phyloP scores from a whole-genome alignment of 1,139 yeast species.

The Fermentozyma sake region DNA sequence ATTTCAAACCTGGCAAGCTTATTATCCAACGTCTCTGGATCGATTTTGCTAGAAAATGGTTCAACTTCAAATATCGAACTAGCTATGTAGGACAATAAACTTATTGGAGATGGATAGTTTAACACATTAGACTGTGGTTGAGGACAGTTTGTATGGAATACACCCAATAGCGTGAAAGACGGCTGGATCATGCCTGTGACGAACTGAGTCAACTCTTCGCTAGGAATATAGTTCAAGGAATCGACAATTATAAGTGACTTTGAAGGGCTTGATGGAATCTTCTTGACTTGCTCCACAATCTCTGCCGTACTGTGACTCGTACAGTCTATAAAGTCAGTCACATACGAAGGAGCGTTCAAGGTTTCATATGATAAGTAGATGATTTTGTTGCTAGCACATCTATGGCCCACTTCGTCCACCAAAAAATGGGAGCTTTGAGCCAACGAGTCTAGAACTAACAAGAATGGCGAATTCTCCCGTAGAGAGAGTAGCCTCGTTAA shows the following conservation, averaged over 20 bases:
- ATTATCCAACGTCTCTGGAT: constrained; percentile 48
- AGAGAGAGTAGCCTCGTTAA: constrained; percentile 59
- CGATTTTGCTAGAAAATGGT: constrained; percentile 33
- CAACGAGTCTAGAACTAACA: constrained; percentile 64
- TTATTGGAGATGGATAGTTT: constrained; percentile 50
- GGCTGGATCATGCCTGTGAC: constrained; percentile 55
- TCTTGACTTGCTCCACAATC: constrained; percentile 22
- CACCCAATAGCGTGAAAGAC: constrained; percentile 50
- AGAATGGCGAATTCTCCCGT: constrained; percentile 70
- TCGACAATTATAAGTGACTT: constrained; percentile 55
- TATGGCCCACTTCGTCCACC: constrained; percentile 51
- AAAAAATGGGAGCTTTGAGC: constrained; percentile 61
- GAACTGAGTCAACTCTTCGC: constrained; percentile 46
- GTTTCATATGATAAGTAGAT: constrained; percentile 66
- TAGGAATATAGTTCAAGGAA: constrained; percentile 57
- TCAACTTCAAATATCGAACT: constrained; percentile 61
- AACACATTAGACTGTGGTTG: constrained; percentile 15
- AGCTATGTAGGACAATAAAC: constrained; percentile 61
- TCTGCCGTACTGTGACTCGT: constrained; percentile 18
- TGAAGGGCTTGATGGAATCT: constrained; percentile 12
- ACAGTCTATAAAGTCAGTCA: constrained; percentile 49
- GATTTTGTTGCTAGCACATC: constrained; percentile 26
- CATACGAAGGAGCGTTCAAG: constrained; percentile 44
- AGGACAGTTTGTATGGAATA: constrained; percentile 54
- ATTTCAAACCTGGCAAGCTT: constrained; percentile 39